Conservation (phyloP, 371 early-diverging fungal genomes). For the Mortierella sp. region DNA sequence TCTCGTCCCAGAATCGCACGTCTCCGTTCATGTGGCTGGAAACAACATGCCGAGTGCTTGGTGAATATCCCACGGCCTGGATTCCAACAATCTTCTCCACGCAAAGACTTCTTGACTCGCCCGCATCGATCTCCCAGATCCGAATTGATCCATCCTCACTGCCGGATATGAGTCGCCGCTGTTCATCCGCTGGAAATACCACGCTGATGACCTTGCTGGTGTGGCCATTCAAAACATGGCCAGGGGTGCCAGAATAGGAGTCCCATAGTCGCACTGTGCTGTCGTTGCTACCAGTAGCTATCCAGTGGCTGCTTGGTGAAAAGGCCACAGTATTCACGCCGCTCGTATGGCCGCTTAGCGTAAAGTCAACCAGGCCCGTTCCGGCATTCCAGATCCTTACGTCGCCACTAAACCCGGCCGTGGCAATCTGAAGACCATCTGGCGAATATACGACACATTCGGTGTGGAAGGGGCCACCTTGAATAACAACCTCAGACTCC, state of each 20-base stretch:
- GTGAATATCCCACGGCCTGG: no score
- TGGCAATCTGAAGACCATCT: background rate
- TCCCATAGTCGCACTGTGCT: constrained; percentile 20
- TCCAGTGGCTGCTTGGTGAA: background rate
- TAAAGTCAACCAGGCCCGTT: no score
- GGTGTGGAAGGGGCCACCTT: background rate
- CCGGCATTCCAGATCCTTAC: no score
- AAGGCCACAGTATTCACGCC: no score
- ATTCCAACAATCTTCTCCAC: background rate
- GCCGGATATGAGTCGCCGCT: background rate
- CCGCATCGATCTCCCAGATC: background rate
- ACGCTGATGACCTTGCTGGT: background rate
- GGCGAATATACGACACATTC: constrained; percentile 12
- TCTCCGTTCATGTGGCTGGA: no score
- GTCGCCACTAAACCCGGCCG: no score
- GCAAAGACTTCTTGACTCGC: background rate
- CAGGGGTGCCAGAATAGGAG: background rate
- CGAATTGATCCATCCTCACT: background rate
- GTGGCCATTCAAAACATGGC: background rate
- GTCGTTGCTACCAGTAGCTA: constrained; percentile 12
- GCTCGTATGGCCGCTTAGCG: no score
- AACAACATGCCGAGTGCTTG: no score
- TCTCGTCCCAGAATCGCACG: background rate
- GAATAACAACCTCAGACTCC: no score
- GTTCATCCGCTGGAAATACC: background rate